phyloP scores from a whole-genome alignment of 2,329 filamentous ascomycete genomes.

The Pyrenophora teres region DNA sequence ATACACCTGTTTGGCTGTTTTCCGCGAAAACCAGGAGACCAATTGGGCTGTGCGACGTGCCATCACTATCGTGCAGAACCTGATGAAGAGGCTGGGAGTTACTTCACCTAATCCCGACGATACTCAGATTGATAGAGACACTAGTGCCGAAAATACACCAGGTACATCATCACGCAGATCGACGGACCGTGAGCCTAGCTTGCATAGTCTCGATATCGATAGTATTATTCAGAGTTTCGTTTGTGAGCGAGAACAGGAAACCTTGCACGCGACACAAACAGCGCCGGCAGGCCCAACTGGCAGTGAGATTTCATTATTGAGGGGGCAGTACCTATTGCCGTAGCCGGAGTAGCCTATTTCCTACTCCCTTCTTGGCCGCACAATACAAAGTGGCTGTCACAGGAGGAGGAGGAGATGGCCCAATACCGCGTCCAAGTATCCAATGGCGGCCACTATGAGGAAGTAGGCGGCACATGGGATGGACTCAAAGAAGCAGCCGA shows the following conservation, averaged over 20 bases:
- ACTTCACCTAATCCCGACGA: slow-evolving; percentile 19
- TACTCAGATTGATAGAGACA: slow-evolving; percentile 22
- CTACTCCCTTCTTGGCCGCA: slow-evolving; percentile 31
- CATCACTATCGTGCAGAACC: slow-evolving; percentile 51
- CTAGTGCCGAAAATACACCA: slow-evolving; percentile 5
- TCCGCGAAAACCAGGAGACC: slow-evolving; percentile 57
- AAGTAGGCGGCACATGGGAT: slow-evolving; percentile 49
- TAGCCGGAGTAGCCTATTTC: slow-evolving; percentile 43
- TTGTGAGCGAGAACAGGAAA: slow-evolving; percentile 35
- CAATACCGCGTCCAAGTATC: slow-evolving; percentile 38
- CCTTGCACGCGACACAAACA: neutral
- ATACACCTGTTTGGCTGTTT: slow-evolving; percentile 53
- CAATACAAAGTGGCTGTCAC: slow-evolving; percentile 18
- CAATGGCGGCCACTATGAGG: slow-evolving; percentile 44
- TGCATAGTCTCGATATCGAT: slow-evolving; percentile 49
- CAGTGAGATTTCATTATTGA: slow-evolving; percentile 60
- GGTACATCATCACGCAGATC: slow-evolving; percentile 16
- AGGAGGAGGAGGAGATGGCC: slow-evolving; percentile 30
- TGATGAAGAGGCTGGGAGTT: slow-evolving; percentile 53
- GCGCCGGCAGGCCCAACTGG: slow-evolving; percentile 19
- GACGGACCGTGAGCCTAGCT: slow-evolving; percentile 18
- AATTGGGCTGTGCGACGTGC: slow-evolving; percentile 57
- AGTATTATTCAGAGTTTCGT: slow-evolving; percentile 52
- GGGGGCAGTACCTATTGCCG: slow-evolving; percentile 57
- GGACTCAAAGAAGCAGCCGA: slow-evolving; percentile 45